These are phyloP conservation scores for Leccinum arenicola DNA, from an alignment of 768 basidiomycete genomes.

Conservation along the genomic window DNA sequence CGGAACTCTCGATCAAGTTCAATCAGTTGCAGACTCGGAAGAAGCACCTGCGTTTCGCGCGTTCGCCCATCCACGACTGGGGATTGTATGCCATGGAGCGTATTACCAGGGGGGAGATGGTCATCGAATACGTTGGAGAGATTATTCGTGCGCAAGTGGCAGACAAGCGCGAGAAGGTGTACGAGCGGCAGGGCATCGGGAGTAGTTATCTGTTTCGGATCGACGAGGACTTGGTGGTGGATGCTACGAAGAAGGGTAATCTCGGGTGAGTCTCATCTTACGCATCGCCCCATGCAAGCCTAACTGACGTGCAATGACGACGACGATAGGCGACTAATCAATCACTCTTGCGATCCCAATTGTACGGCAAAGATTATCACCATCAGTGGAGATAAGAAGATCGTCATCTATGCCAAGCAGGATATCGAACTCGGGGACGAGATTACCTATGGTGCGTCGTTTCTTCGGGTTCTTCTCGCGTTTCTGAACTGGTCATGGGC, in stretches of 20 bases:
- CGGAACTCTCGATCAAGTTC: slow-evolving; percentile 86
- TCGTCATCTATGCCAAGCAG: slow-evolving; percentile 98
- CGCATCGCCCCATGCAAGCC: slow-evolving; percentile 2
- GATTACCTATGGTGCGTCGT: slow-evolving; percentile 86
- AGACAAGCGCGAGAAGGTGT: slow-evolving; percentile 94
- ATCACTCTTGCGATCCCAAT: slow-evolving; percentile 97
- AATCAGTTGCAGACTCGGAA: slow-evolving; percentile 97
- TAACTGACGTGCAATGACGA: slow-evolving; percentile 7
- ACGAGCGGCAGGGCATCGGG: slow-evolving; percentile 96
- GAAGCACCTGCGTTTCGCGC: slow-evolving; percentile 94
- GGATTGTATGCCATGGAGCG: slow-evolving; percentile 97
- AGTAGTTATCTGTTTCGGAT: slow-evolving; percentile 98
- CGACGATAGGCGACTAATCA: slow-evolving; percentile 80
- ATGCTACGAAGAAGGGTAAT: slow-evolving; percentile 99
- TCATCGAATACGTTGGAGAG: slow-evolving; percentile 99
- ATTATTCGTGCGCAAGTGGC: slow-evolving; percentile 93
- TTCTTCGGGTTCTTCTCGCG: neutral
- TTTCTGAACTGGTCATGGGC: neutral
- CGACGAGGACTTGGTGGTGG: slow-evolving; percentile 96
- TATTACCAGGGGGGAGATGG: slow-evolving; percentile 94
- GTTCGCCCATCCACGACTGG: slow-evolving; percentile 98
- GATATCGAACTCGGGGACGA: slow-evolving; percentile 96
- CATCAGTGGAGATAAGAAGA: slow-evolving; percentile 92
- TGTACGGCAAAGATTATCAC: slow-evolving; percentile 90
- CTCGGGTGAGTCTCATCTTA: slow-evolving; percentile 66